These are phyloP conservation scores for Knoxia roxburghii DNA, from an alignment of 257 asterid species.

Conservation along the genomic window DNA sequence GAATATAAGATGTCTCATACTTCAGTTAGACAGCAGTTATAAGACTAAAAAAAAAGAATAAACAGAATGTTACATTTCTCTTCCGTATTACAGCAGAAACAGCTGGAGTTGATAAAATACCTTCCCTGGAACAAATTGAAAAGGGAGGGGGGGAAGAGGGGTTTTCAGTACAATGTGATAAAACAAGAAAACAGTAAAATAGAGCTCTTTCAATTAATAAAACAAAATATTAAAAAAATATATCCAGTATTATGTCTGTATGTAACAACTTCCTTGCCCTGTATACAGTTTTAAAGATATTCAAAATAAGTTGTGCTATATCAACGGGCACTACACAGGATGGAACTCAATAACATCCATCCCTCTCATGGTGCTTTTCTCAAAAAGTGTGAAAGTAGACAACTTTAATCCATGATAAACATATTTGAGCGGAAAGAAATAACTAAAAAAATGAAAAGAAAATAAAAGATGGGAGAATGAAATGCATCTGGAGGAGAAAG, in stretches of 20 bases:
- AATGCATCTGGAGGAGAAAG: not conserved
- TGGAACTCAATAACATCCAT: not conserved
- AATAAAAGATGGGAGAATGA: not conserved
- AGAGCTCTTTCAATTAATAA: not conserved
- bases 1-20: slow-evolving; percentile 8
- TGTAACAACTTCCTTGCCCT: not conserved
- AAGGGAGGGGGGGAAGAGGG: not conserved
- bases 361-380: not conserved
- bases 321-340: not conserved
- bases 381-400: not conserved
- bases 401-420: not conserved
- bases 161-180: not conserved
- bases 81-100: slow-evolving; percentile 95
- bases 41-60: slow-evolving; percentile 13
- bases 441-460: not conserved
- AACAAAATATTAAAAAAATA: not conserved
- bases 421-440: not conserved
- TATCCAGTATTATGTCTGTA: not conserved
- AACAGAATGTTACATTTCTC: slow-evolving; percentile 51
- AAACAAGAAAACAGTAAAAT: not conserved
- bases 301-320: not conserved
- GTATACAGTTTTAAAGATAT: not conserved
- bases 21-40: slow-evolving; percentile 11
- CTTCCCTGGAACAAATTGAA: slow-evolving; percentile 65
- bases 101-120: slow-evolving; percentile 89